A percentile compares a stretch with the other conserved stretches of the same genome.
phyloP scores from a whole-genome alignment of 805 yeast genomes.

The Yueomyces sinensis region DNA sequence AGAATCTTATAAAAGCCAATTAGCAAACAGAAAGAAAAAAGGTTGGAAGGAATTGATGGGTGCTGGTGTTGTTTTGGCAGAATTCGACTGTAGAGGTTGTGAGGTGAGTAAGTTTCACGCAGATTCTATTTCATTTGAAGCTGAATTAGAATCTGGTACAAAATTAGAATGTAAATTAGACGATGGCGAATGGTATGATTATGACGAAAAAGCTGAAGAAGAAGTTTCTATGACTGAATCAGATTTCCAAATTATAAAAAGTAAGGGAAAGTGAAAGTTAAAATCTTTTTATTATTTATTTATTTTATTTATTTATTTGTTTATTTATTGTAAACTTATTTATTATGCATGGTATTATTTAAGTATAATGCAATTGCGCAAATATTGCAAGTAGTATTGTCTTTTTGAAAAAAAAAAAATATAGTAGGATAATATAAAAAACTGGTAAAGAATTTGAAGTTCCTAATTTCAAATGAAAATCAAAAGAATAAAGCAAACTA shows the following conservation, averaged over 20 bases:
- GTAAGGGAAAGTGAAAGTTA: conserved; percentile 8
- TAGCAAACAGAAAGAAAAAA: conserved; percentile 16
- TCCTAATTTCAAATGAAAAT: no score
- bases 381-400: no score
- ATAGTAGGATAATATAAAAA: no score
- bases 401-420: no score
- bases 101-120: conserved; percentile 60
- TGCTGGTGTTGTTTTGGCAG: conserved; percentile 32
- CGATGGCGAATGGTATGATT: conserved; percentile 81
- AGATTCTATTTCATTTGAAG: conserved; percentile 20
- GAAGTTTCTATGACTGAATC: conserved; percentile 75
- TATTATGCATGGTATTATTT: no score
- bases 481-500: no score
- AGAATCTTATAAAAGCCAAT: conserved; percentile 7
- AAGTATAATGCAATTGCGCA: no score
- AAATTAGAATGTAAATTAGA: conserved; percentile 31
- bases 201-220: conserved; percentile 68
- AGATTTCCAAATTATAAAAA: conserved; percentile 45
- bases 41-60: conserved; percentile 10
- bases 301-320: no score
- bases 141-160: conserved; percentile 13
- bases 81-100: conserved; percentile 78
- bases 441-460: no score
- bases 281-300: no score
- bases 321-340: no score